Percentiles rank a stretch among this genome's conserved stretches.
Conservation (phyloP, 169 alveolate genomes). For the Plasmodium sp. region DNA sequence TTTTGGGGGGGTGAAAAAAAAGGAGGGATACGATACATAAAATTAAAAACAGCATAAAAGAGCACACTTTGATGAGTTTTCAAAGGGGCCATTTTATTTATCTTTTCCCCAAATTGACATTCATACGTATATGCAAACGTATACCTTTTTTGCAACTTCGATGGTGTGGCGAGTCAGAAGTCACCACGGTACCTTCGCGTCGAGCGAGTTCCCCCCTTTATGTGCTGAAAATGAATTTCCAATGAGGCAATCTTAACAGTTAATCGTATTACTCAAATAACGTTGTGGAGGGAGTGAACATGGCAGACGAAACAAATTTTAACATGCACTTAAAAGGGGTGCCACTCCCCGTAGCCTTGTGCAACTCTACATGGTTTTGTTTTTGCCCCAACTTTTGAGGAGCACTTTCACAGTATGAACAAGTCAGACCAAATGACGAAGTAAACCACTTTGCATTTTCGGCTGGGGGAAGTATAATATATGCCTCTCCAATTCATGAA, state of each 20-base stretch:
- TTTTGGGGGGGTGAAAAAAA: not conserved
- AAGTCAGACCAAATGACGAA: not conserved
- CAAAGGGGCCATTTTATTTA: not conserved
- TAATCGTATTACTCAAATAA: not conserved
- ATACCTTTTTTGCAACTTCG: not conserved
- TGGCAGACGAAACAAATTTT: not conserved
- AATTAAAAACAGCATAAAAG: not conserved
- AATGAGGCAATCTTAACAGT: not conserved
- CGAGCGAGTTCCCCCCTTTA: not conserved
- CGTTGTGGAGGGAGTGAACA: not conserved
- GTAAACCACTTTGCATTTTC: not conserved
- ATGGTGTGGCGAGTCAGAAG: not conserved
- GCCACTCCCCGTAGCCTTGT: not conserved
- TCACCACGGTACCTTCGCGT: not conserved
- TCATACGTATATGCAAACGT: not conserved
- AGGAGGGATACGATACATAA: not conserved
- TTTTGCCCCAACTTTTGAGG: not conserved
- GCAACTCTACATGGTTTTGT: not conserved
- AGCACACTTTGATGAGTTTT: not conserved
- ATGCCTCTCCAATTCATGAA: not conserved
- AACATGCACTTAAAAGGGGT: not conserved
- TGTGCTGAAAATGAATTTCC: not conserved
- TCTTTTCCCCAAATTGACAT: not conserved
- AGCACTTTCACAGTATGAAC: not conserved
- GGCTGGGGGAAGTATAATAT: not conserved